Conservation (phyloP, 768 basidiomycete species). For the Suillus bovinus region DNA sequence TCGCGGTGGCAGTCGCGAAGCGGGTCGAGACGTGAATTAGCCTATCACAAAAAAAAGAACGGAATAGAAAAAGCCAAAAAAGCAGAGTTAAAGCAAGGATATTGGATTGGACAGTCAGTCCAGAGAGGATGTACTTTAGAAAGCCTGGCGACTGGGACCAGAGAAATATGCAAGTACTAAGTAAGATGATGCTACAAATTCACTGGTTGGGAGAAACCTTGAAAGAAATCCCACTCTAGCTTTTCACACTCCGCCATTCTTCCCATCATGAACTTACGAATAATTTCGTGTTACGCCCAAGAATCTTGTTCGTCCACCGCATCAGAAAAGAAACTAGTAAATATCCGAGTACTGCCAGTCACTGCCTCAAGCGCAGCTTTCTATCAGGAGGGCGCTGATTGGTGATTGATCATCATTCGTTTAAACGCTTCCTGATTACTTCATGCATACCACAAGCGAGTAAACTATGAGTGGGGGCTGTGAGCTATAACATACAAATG, state of each 20-base stretch:
- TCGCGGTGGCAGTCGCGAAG: constrained; percentile 24
- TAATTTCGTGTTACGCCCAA: constrained; percentile 7
- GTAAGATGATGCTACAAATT: constrained; percentile 39
- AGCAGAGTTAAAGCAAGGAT: constrained; percentile 28
- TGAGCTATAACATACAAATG: constrained; percentile 5
- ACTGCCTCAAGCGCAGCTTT: neutral
- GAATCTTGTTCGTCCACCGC: constrained; percentile 1
- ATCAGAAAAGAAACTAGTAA: neutral
- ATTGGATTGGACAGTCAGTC: constrained; percentile 29
- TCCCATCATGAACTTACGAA: constrained; percentile 14
- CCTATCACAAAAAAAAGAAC: constrained; percentile 18
- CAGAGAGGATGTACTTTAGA: constrained; percentile 34
- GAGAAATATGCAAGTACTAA: constrained; percentile 38
- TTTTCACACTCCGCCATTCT: constrained; percentile 37
- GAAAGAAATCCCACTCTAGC: constrained; percentile 25
- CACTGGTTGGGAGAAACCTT: constrained; percentile 32
- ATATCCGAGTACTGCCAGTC: neutral
- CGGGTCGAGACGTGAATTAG: constrained; percentile 33
- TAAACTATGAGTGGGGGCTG: constrained; percentile 17
- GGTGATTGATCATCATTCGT: constrained; percentile 7
- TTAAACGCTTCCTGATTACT: constrained; percentile 17
- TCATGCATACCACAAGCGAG: constrained; percentile 16
- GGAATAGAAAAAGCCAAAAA: constrained; percentile 15
- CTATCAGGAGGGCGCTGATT: neutral
- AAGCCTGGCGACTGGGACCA: constrained; percentile 35